Evolutionary conservation across 345 rosid species (phyloP), one percentile per base, ranked within the genome.

Genomic region (Eucalyptus viminalis): DNA sequence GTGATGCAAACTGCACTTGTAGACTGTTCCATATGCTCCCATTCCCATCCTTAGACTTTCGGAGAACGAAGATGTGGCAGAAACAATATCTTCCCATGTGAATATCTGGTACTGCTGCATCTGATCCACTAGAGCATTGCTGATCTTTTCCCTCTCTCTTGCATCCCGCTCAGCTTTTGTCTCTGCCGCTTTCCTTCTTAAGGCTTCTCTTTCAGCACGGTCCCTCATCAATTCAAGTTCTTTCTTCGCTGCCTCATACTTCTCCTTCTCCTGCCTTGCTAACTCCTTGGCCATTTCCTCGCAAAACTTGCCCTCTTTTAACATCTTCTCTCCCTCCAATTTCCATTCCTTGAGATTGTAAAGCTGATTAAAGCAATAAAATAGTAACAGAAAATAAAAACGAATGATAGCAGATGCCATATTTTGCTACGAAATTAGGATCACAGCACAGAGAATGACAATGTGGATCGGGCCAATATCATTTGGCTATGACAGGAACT

Each of bases 11-110:
- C 62, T 92, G 89, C 99, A 94, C 90, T 92, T 92, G 86, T 96
- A 96, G 80, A 97, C 99, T 69, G 93, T 92, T 89, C 99, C 99
- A 88, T 95, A 96, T 34, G 96, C 98, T 56, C 98, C 99, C 87
- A 81, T 89, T 90, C 99, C 99, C 51, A 97, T 93, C 90, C 91
- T 95, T 69, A 92, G 94, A 50, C 94, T 91, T 86, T 95, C 95
- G 3, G 97, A 96, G 89, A 96, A 97, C 1, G 96, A 96, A 60
- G 95, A 97, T 40, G 99, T 96, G 51, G 98, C 97, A 27, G 93
- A 91, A 14, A 93, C 93, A 83, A 97, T 96, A 89, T 97, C 98
- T 89, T 97, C 98, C 99, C 97, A 97, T 16, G 93, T 90, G 89
- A 95, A 95, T 80, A 88, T 90, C 90, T 89, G 94, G 92, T 93